phyloP scores from a whole-genome alignment of 2,329 filamentous ascomycete species.

The Dactylellina drechsleri region DNA sequence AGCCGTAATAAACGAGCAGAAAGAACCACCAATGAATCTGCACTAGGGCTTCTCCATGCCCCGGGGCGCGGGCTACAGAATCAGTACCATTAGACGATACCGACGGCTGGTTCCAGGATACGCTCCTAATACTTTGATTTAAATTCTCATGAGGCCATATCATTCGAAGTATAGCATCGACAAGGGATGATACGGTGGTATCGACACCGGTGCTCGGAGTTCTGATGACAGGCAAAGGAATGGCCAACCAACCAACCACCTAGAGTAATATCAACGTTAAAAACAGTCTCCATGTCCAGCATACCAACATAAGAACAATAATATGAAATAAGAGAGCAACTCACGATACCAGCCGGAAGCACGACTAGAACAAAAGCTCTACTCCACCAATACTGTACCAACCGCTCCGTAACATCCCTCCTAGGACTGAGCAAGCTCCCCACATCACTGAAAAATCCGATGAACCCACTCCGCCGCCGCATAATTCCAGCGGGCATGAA shows the following conservation, averaged over 20 bases:
- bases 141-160: slow-evolving; percentile 35
- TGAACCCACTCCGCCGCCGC: slow-evolving; percentile 29
- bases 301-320: neutral
- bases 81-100: slow-evolving; percentile 53
- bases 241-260: slow-evolving; percentile 43
- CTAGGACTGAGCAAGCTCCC: slow-evolving; percentile 69
- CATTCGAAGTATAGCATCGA: slow-evolving; percentile 52
- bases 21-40: slow-evolving; percentile 79
- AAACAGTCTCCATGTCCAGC: neutral
- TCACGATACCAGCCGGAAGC: slow-evolving; percentile 70
- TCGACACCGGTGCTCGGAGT: slow-evolving; percentile 28
- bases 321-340: slow-evolving; percentile 58
- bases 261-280: slow-evolving; percentile 27
- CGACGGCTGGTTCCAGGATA: slow-evolving; percentile 50
- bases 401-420: slow-evolving; percentile 69
- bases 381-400: slow-evolving; percentile 72
- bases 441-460: slow-evolving; percentile 44
- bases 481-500: slow-evolving; percentile 11
- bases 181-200: slow-evolving; percentile 31
- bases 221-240: slow-evolving; percentile 61
- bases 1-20: slow-evolving; percentile 74
- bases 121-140: slow-evolving; percentile 19
- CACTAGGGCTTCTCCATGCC: slow-evolving; percentile 72
- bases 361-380: slow-evolving; percentile 71
- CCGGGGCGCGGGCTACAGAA: slow-evolving; percentile 64